Evolutionary conservation across 805 yeast genomes (phyloP), one percentile per base, ranked within the genome.

Genomic region (Lipomyces yamadae): DNA sequence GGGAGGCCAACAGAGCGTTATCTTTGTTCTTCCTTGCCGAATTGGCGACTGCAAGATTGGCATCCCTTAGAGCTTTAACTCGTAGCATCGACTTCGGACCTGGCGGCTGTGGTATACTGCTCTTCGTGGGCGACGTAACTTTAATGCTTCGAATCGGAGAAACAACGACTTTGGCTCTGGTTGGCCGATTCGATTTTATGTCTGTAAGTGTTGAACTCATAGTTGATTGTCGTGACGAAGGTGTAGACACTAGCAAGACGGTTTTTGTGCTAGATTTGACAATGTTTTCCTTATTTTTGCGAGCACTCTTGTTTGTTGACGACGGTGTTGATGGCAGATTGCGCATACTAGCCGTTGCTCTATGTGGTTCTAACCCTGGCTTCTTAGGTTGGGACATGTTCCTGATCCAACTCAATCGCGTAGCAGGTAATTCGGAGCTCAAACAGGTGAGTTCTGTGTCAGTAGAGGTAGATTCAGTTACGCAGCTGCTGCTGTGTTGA

Each of bases 21-120:
- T 61, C 60, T 13, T 29, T 35, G 10, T 29, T 11, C 37, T 62
- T 68, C 37, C 55, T 35, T 29, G 56, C 63, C 3, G 65, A 66
- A n/a, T 63, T 66, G 33, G 57, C 57, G 2, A 62, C 50, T 6
- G 69, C 69, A 8, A 68, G 35, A 6, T 50, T 52, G 18, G 60
- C 64, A 54, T 65, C 62, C 24, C 71, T 52, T 37, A 53, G 70
- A 6, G 71, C 69, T 37, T 66, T 65, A 2, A 68, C 65, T 34
- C 56, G 30, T 35, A 67, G 42, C 29, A 58, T 42, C 13, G 66
- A 61, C 37, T 62, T 48, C 1, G 65, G 29, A 24, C 56, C 63
- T 11, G 57, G 18, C 6, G 66, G 67, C 13, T 60, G 62, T 2
- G 65, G 66, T 15, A 67, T n/a, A n/a, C 33, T 58, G 32, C 53